Evolutionary conservation across 2,329 filamentous ascomycete species (phyloP), one percentile per base, ranked within the genome.

Genomic region (Helotiales sp.): DNA sequence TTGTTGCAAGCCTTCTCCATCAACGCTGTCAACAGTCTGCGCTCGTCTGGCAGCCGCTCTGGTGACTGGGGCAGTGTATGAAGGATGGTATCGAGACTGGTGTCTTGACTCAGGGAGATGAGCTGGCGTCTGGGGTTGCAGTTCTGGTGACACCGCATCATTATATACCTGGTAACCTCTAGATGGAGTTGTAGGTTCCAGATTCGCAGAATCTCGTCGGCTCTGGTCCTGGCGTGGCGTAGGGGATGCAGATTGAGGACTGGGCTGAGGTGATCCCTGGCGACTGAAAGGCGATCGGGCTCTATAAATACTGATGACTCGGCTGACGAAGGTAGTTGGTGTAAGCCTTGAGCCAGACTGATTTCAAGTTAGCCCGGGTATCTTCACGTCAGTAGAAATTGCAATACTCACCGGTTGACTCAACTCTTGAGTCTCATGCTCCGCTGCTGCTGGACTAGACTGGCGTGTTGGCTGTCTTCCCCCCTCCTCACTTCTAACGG

Each of bases 61-160:
- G 8, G 64, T 66, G 20, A 75, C 71, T 15, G 83, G 82, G 11
- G 80, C 82, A 13, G 83, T 85, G 70, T 81, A 82, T 15, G 81
- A 76, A 11, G 80, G 80, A 15, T 77, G 75, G 37, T 82, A 75
- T 34, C 79, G 80, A 63, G 82, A 83, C 60, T 77, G 80, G 69
- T 84, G 83, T 11, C 82, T 80, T 57, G 81, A 78, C 73, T 84
- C 83, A 0, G 83, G 82, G n/a, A 85, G 72, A 63, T 84, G 80
- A 52, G 78, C 77, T 24, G 84, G 83, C 11, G 84, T 85, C 71
- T 83, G 83, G n/a, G 84, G 83, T 68, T 85, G 84, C 10, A 74
- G 75, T 5, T 77, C 76, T 24, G 82, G 77, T 7, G 83, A 79
- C 54, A 82, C 64, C 26, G 75, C 75, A 69, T 86, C 84, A 67